Percentiles rank a stretch among this genome's conserved stretches.
phyloP scores from a whole-genome alignment of 2,329 filamentous ascomycete species.

The Penicillium sp. region DNA sequence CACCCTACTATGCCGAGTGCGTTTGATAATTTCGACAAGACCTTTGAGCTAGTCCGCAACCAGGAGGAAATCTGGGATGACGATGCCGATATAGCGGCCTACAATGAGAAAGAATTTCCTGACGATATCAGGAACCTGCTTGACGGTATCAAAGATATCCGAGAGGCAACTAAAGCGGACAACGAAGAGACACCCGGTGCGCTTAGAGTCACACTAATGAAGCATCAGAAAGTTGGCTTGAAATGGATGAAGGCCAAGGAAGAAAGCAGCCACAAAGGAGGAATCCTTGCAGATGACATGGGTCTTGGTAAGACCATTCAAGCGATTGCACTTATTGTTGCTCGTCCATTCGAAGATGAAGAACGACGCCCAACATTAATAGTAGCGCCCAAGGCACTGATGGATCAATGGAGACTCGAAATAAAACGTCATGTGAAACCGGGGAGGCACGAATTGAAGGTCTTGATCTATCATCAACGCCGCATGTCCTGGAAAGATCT shows the following conservation, averaged over 20 bases:
- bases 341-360: conserved; percentile 60
- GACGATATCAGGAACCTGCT: conserved; percentile 69
- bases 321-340: conserved; percentile 72
- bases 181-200: conserved; percentile 68
- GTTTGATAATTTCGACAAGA: not conserved
- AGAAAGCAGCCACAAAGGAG: conserved; percentile 67
- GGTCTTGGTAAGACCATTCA: conserved; percentile 83
- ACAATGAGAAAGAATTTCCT: conserved; percentile 48
- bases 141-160: conserved; percentile 70
- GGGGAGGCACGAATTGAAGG: conserved; percentile 56
- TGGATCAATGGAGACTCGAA: conserved; percentile 83
- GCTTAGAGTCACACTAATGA: conserved; percentile 68
- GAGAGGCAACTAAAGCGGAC: conserved; percentile 60
- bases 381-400: conserved; percentile 73
- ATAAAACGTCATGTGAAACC: conserved; percentile 67
- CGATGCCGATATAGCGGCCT: conserved; percentile 10
- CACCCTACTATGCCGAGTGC: not conserved
- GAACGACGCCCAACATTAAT: conserved; percentile 73
- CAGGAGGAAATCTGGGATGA: conserved; percentile 8
- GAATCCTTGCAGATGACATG: conserved; percentile 79
- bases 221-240: conserved; percentile 76
- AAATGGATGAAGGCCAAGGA: conserved; percentile 76
- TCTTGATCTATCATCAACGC: conserved; percentile 67
- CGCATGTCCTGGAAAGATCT: conserved; percentile 61
- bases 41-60: conserved; percentile 5